Percentiles rank a stretch among this genome's conserved stretches.
Evolutionary conservation across 345 rosid genomes (phyloP).

Genomic region (Rhodamnia rubescens): DNA sequence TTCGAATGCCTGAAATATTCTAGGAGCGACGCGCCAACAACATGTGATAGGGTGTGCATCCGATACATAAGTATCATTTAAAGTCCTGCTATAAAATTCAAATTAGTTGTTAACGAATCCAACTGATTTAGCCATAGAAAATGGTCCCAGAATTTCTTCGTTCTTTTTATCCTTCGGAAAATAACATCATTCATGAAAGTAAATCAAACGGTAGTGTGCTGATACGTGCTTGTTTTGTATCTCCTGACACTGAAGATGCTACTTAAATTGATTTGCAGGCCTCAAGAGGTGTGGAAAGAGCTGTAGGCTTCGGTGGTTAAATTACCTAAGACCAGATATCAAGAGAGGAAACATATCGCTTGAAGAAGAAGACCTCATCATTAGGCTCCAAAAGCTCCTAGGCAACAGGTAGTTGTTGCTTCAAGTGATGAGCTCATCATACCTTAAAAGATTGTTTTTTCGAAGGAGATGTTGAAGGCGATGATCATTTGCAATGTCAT

Average conservation of each 20-base stretch:
- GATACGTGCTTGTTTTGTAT: background rate
- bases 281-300: constrained; percentile 7
- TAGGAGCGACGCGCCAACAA: too few species aligned
- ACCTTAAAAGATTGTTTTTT: background rate
- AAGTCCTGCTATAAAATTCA: too few species aligned
- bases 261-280: background rate
- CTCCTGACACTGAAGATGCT: background rate
- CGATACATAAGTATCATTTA: too few species aligned
- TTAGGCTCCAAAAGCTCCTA: constrained; percentile 11
- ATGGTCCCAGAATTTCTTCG: background rate
- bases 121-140: background rate
- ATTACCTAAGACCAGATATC: constrained; percentile 6
- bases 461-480: background rate
- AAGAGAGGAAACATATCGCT: constrained; percentile 6
- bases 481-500: background rate
- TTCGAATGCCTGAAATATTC: too few species aligned
- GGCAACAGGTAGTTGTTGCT: background rate
- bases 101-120: background rate
- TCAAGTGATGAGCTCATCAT: background rate
- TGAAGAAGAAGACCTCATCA: constrained; percentile 10
- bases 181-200: background rate
- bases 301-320: constrained; percentile 10
- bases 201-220: background rate
- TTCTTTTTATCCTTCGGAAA: background rate
- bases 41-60: too few species aligned